These are phyloP conservation scores for Exophiala sp. DNA, from an alignment of 2,329 filamentous ascomycete genomes.

Conservation along the genomic window DNA sequence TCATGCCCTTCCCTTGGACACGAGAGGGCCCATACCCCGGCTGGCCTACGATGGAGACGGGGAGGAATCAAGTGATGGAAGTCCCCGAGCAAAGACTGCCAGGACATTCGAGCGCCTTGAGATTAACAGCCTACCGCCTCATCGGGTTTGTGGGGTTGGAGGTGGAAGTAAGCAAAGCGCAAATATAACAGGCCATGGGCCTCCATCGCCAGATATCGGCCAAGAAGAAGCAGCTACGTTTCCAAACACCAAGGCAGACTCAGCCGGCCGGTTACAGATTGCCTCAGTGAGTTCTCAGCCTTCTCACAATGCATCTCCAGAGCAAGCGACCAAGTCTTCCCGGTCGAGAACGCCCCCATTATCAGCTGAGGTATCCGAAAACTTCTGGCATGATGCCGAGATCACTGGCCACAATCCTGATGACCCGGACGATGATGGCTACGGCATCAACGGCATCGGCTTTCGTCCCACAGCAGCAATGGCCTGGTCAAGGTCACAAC, in stretches of 20 bases:
- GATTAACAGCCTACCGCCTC: conserved; percentile 5
- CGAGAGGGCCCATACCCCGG: conserved; percentile 5
- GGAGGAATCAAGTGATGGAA: conserved; percentile 12
- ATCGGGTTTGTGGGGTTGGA: neutral
- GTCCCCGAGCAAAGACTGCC: conserved; percentile 20
- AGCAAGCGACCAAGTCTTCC: neutral
- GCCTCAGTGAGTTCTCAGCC: neutral
- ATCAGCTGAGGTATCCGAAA: conserved; percentile 27
- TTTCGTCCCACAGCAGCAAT: conserved; percentile 57
- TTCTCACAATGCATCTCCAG: neutral
- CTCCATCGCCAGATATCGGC: neutral
- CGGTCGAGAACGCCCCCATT: conserved; percentile 34
- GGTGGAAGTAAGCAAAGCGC: neutral
- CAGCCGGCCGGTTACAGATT: neutral
- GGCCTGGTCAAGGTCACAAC: conserved; percentile 51
- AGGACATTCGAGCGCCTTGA: conserved; percentile 29
- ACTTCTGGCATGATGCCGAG: conserved; percentile 53
- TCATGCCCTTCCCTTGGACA: conserved; percentile 12
- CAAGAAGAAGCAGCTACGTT: neutral
- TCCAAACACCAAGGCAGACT: neutral
- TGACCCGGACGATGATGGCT: conserved; percentile 56
- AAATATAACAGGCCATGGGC: neutral
- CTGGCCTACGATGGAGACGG: conserved; percentile 8
- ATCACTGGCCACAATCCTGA: conserved; percentile 56
- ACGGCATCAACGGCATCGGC: conserved; percentile 59